Percentiles rank a stretch among this genome's conserved stretches.
phyloP scores from a whole-genome alignment of 2,329 filamentous ascomycete genomes.

The Phoma sp. region DNA sequence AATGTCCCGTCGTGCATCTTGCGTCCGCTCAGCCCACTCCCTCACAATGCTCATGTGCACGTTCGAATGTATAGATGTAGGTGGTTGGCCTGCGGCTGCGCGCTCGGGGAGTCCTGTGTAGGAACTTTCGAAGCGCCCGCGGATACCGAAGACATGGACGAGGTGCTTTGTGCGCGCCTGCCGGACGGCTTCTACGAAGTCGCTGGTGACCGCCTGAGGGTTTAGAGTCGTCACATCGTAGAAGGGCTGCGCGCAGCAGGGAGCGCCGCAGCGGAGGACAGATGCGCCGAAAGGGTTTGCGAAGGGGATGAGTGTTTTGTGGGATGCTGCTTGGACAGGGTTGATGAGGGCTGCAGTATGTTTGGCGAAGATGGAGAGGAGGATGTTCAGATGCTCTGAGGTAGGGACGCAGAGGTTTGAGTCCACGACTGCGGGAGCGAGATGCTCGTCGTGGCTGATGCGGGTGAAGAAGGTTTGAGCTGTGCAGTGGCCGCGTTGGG shows the following conservation, averaged over 20 bases:
- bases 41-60: conserved; percentile 38
- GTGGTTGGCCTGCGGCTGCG: conserved; percentile 22
- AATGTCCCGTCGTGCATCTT: conserved; percentile 12
- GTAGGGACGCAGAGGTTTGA: conserved; percentile 22
- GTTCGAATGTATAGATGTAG: conserved; percentile 35
- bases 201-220: not conserved
- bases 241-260: conserved; percentile 27
- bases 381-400: conserved; percentile 18
- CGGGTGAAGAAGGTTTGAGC: conserved; percentile 43
- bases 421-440: conserved; percentile 32
- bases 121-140: conserved; percentile 26
- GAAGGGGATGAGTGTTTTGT: conserved; percentile 31
- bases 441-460: conserved; percentile 24
- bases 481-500: conserved; percentile 35
- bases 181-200: conserved; percentile 21
- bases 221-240: not conserved
- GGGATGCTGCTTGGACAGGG: conserved; percentile 4
- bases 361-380: conserved; percentile 38
- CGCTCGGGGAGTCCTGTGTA: conserved; percentile 40
- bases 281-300: conserved; percentile 37
- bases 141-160: conserved; percentile 27
- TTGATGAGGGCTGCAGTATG: conserved; percentile 19
- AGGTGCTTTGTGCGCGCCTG: conserved; percentile 33
- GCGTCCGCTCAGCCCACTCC: conserved; percentile 27
- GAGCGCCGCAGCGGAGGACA: conserved; percentile 34